Evolutionary conservation across 441 rosid genomes (phyloP), one percentile per base, ranked within the genome.

Genomic region (Adansonia rubrostipa): DNA sequence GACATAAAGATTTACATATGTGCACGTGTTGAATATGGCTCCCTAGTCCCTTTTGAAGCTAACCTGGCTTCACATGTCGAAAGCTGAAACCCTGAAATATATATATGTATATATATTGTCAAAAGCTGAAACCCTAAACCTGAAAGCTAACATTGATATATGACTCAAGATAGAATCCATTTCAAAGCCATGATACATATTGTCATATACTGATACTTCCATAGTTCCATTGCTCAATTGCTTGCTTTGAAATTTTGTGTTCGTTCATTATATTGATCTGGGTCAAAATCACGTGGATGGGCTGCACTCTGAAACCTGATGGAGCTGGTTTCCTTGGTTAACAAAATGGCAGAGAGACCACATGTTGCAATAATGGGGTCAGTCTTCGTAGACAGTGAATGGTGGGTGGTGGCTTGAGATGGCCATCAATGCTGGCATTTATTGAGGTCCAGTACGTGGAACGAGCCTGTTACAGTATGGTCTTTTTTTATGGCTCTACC

Each of bases 291-390:
- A 47, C 7, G 33, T 68, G 36, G 53, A 19, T 68, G 56, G 50
- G 2, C n/a, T 67, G 33, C 73, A 47, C n/a, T 67, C 22, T 19
- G 58, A 17, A 65, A 51, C 9, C 42, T 54, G 66, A 47, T 6
- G 70, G 33, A 64, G 61, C 42, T 8, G 48, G 47, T 79, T 57
- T 47, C 69, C 60, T 71, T 76, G 58, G 61, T 70, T 63, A 44
- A 50, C 77, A 64, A 75, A 75, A 54, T 60, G 66, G 80, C 84
- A 75, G 75, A 75, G 75, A 70, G 60, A 79, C 40, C 80, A 85
- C 77, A 82, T 78, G 85, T 8, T 47, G 22, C 58, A n/a, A 56
- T 71, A n/a, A 56, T 71, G 83, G 76, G 82, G 77, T 69, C 79
- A 24, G 28, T 15, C 24, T 2, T 48, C n/a, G 3, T 13, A 33